Evolutionary conservation across 495 filamentous ascomycete genomes (phyloP).

Genomic region (Tuber brumale): DNA sequence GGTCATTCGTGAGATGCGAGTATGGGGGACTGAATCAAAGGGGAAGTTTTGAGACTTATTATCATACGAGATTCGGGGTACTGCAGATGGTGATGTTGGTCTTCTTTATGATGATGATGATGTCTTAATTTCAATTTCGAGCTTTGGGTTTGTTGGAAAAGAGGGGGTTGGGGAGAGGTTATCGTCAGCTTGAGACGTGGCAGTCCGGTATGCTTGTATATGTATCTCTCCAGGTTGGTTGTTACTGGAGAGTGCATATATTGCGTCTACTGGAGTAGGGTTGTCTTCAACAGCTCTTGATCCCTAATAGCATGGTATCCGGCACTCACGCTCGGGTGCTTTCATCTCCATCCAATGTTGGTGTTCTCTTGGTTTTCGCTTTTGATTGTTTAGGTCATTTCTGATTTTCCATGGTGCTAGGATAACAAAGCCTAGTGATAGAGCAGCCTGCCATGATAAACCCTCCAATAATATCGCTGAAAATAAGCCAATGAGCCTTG

Average conservation of each 20-base stretch:
- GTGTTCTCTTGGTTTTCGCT: background rate
- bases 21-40: background rate
- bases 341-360: background rate
- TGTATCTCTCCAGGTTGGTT: background rate
- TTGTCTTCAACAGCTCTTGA: background rate
- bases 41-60: background rate
- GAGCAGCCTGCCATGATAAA: background rate
- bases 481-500: background rate
- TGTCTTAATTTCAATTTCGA: background rate
- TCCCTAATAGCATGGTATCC: background rate
- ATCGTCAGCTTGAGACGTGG: background rate
- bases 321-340: background rate
- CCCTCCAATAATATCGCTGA: background rate
- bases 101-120: background rate
- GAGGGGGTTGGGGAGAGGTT: background rate
- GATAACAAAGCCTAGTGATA: background rate
- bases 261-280: background rate
- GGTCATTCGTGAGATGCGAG: background rate
- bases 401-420: constrained; percentile 2
- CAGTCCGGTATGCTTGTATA: background rate
- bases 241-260: background rate
- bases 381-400: background rate
- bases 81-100: background rate
- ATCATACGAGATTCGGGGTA: background rate
- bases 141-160: background rate